Evolutionary conservation across 2,329 filamentous ascomycete species (phyloP).

Genomic region (Cordyceps cicadae): DNA sequence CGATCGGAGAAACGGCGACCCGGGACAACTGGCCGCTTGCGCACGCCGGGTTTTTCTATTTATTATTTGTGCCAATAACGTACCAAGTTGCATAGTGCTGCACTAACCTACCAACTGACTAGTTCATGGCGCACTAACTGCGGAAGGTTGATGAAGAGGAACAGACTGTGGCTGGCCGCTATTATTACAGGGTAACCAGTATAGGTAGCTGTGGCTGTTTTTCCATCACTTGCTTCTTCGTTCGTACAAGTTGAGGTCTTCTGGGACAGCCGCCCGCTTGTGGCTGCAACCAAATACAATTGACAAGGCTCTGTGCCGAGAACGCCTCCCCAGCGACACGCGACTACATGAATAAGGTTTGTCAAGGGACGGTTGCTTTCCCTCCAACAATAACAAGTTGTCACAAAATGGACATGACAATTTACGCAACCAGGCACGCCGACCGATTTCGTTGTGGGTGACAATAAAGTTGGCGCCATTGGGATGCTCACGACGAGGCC

Average conservation of each 20-base stretch:
- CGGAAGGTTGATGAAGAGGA: neutral
- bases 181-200: too few relatives aligned
- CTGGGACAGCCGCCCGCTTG: neutral
- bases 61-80: neutral
- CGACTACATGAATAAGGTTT: neutral
- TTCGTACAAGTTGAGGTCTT: neutral
- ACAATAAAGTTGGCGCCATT: slow-evolving; percentile 6
- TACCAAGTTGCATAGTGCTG: too few relatives aligned
- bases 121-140: neutral
- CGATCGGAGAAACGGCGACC: neutral
- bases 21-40: neutral
- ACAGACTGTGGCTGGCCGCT: too few relatives aligned
- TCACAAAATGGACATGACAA: neutral
- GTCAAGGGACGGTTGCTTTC: neutral
- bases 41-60: neutral
- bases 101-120: too few relatives aligned
- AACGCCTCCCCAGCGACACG: neutral
- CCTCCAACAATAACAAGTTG: neutral
- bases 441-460: too few relatives aligned
- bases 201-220: neutral
- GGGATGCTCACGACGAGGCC: neutral
- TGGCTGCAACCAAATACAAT: neutral
- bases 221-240: neutral
- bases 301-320: neutral
- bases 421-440: neutral